Percentiles rank a stretch among this genome's conserved stretches.
Evolutionary conservation across 148 eudicot species (phyloP).

Genomic region (Rhododendron ferrugineum): DNA sequence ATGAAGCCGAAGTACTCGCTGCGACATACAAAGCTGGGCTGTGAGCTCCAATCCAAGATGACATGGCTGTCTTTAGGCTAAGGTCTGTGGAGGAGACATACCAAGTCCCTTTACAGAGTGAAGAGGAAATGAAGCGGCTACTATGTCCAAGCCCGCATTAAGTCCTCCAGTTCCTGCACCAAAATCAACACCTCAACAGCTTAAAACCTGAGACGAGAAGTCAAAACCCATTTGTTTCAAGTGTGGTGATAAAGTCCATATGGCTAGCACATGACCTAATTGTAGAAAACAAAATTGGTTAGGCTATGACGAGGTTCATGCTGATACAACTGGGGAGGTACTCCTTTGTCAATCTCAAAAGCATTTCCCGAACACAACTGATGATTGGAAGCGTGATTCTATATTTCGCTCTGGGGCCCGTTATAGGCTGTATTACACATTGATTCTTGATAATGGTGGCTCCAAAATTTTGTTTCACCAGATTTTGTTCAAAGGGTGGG

Average conservation of each 20-base stretch:
- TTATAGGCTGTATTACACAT: background rate
- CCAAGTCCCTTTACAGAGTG: background rate
- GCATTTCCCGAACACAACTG: background rate
- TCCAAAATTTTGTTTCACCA: background rate
- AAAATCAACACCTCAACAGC: background rate
- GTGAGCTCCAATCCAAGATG: background rate
- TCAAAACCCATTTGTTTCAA: background rate
- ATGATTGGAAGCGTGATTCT: background rate
- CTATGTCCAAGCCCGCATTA: background rate
- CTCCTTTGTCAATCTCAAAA: background rate
- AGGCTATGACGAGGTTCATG: background rate
- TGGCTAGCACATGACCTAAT: background rate
- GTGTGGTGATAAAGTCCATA: background rate
- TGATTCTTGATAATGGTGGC: background rate
- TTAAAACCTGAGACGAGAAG: background rate
- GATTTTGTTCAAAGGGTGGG: background rate
- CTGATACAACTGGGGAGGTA: background rate
- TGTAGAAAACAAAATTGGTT: background rate
- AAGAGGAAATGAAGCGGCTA: background rate
- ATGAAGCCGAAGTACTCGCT: background rate
- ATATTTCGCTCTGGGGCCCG: background rate
- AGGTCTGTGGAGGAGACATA: background rate
- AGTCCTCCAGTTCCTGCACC: background rate
- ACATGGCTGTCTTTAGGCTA: background rate
- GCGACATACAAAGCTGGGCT: background rate